Evolutionary conservation across 768 basidiomycete species (phyloP), one percentile per base, ranked within the genome.

Genomic region (Lentinula sp.): DNA sequence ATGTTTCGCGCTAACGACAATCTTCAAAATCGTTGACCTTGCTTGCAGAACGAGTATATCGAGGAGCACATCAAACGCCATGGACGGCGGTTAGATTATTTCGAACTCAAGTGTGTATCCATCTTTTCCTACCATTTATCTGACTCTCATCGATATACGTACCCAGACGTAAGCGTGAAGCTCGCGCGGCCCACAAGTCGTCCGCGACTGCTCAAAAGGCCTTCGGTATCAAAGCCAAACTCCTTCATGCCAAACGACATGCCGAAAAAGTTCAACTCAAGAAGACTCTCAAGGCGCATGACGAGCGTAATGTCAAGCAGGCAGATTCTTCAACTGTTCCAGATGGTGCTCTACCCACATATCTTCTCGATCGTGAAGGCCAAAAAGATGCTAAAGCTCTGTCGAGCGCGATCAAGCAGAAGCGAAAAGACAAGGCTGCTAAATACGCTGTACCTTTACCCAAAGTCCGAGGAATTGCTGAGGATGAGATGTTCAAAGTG

Each of bases 401-500:
- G 42, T 95, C 93, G 15, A 87, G 88, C 28, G 96, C 97, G 18
- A 88, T 99, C 80, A 99, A 99, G 78, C 94, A 99, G 76, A 93
- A 94, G 72, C 86, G 97, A 69, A 99, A 98, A 74, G 97, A 99
- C 79, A 95, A 96, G 79, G 97, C 96, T 1, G 96, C 96, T 16
- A 98, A 97, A 75, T 99, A 93, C 76, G 86, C 95, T 16, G 97
- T 99, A 1, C 97, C 97, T 4, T 72, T 99, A 63, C 97, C 97
- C 53, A 96, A 94, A 76, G 97, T 99, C 57, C 80, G 96, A 62
- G 97, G 97, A 18, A 98, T 99, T 67, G 95, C 96, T 15, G 97
- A 99, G 74, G 97, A 98, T 68, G 97, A 99, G 81, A 97, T 95
- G 91, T 99, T 99, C 82, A 98, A 95, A 80, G 97, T 99, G 35